phyloP scores from a whole-genome alignment of 2,329 filamentous ascomycete genomes.

The Mariannaea elegans region DNA sequence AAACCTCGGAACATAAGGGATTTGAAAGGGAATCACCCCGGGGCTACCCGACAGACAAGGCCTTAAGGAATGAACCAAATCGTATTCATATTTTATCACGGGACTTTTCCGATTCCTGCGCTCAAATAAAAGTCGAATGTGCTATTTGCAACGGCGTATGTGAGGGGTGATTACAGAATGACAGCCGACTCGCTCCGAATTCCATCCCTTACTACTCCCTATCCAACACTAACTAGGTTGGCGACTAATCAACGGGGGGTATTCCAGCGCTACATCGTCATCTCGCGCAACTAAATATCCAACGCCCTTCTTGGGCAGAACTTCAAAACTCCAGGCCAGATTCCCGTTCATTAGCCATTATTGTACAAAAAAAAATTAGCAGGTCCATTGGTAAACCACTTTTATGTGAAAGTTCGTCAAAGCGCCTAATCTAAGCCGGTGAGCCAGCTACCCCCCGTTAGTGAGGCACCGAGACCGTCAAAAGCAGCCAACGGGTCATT shows the following conservation, averaged over 20 bases:
- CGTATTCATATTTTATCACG: background rate
- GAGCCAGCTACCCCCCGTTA: slow-evolving; percentile 47
- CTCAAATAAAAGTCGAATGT: background rate
- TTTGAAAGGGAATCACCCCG: background rate
- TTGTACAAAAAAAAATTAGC: background rate
- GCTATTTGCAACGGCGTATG: background rate
- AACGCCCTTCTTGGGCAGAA: background rate
- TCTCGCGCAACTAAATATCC: background rate
- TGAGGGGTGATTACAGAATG: background rate
- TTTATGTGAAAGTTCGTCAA: background rate
- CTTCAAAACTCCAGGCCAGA: slow-evolving; percentile 14
- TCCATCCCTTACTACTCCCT: background rate
- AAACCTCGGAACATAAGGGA: too few species aligned
- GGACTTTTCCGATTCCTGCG: background rate
- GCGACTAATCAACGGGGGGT: slow-evolving; percentile 2
- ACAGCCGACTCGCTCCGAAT: background rate
- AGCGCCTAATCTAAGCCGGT: slow-evolving; percentile 45
- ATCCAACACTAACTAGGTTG: too few species aligned
- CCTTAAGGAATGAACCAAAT: background rate
- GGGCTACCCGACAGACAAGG: background rate
- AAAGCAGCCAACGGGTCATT: slow-evolving; percentile 40
- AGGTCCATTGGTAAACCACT: background rate
- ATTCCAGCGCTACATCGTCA: slow-evolving; percentile 2
- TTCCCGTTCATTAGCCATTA: background rate
- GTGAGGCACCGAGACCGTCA: slow-evolving; percentile 44